Evolutionary conservation across 345 rosid genomes (phyloP).

Genomic region (Populus davidiana): DNA sequence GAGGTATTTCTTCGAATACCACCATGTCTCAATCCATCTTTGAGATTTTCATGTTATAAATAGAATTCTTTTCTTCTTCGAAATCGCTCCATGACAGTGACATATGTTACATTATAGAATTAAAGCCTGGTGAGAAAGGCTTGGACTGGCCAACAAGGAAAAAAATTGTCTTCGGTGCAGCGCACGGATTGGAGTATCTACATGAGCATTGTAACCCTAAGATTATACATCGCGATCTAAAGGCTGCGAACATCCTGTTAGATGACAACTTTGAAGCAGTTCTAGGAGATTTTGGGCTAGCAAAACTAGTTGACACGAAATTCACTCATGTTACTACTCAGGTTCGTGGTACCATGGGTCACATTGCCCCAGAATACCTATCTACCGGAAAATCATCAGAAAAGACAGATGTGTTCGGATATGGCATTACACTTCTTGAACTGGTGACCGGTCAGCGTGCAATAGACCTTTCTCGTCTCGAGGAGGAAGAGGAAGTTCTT

Average conservation of each 20-base stretch:
- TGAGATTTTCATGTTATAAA: too few relatives aligned
- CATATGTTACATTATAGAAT: slow-evolving; percentile 31
- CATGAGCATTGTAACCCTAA: slow-evolving; percentile 84
- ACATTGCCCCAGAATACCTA: slow-evolving; percentile 88
- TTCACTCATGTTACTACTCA: slow-evolving; percentile 84
- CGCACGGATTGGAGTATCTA: slow-evolving; percentile 79
- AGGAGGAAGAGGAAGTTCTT: slow-evolving; percentile 88
- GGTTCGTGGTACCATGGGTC: slow-evolving; percentile 89
- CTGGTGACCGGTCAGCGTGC: slow-evolving; percentile 91
- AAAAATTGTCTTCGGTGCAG: slow-evolving; percentile 70
- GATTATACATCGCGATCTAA: slow-evolving; percentile 85
- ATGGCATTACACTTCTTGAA: slow-evolving; percentile 83
- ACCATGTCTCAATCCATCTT: too few relatives aligned
- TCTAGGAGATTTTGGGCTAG: slow-evolving; percentile 83
- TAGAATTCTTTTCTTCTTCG: too few relatives aligned
- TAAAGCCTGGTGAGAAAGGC: slow-evolving; percentile 69
- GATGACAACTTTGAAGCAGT: slow-evolving; percentile 79
- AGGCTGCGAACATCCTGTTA: slow-evolving; percentile 84
- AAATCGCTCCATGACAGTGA: neutral
- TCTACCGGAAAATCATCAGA: slow-evolving; percentile 85
- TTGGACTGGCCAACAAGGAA: slow-evolving; percentile 83
- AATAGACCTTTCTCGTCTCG: slow-evolving; percentile 74
- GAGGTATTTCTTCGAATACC: slow-evolving; percentile 44
- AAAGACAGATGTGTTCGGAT: slow-evolving; percentile 86
- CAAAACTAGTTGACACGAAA: slow-evolving; percentile 63